These are phyloP conservation scores for Gryganskiella cystojenkinii DNA, from an alignment of 192 early-diverging fungal genomes.

Conservation along the genomic window DNA sequence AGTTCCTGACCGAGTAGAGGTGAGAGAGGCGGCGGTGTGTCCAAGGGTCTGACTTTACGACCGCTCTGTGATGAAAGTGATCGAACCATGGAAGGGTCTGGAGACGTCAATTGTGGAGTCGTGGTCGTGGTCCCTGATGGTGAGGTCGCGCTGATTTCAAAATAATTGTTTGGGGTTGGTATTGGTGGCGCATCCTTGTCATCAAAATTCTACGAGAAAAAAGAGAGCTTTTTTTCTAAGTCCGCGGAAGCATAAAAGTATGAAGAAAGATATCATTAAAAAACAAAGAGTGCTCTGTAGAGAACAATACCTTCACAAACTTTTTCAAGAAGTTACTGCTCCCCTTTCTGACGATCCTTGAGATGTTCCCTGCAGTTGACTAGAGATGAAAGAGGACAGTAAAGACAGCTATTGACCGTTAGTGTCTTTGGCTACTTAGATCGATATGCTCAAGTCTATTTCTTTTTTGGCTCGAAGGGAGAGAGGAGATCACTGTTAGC, in stretches of 20 bases:
- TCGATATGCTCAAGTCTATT: too few relatives aligned
- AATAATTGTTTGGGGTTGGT: conserved; percentile 8
- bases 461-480: too few relatives aligned
- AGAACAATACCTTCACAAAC: conserved; percentile 40
- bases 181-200: conserved; percentile 51
- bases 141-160: not conserved
- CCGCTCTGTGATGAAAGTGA: conserved; percentile 5
- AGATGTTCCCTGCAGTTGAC: conserved; percentile 44
- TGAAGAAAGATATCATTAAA: not conserved
- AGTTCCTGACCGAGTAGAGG: conserved; percentile 31
- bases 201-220: conserved; percentile 32
- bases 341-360: conserved; percentile 44
- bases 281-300: not conserved
- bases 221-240: not conserved
- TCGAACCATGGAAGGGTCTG: conserved; percentile 14
- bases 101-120: not conserved
- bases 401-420: not conserved
- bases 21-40: conserved; percentile 39
- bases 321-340: conserved; percentile 52
- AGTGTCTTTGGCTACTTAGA: too few relatives aligned
- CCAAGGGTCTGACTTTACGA: conserved; percentile 14
- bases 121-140: not conserved
- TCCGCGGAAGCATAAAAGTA: not conserved
- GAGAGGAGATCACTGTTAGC: too few relatives aligned
- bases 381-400: conserved; percentile 2